Percentiles rank a stretch among this genome's conserved stretches.
Conservation (phyloP, 805 yeast species). For the Cyberlindnera maritima region DNA sequence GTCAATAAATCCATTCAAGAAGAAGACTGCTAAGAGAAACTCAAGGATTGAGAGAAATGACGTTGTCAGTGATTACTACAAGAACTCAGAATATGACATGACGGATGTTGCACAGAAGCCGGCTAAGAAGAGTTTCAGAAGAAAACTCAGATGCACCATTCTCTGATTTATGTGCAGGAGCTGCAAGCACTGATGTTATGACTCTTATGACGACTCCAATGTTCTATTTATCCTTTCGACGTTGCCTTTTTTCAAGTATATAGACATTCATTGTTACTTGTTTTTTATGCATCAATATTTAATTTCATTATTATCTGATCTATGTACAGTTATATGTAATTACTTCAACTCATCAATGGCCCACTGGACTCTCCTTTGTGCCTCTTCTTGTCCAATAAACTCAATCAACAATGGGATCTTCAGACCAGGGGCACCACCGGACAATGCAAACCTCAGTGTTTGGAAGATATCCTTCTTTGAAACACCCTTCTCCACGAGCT, state of each 20-base stretch:
- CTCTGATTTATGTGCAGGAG: not conserved
- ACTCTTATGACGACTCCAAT: no score
- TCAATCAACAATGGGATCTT: slow-evolving; percentile 56
- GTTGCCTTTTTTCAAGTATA: not conserved
- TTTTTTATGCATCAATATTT: no score
- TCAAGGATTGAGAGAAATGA: slow-evolving; percentile 1
- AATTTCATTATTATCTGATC: no score
- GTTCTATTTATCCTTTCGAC: no score
- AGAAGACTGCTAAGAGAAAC: slow-evolving; percentile 7
- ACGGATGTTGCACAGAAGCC: slow-evolving; percentile 5
- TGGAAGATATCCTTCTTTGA: slow-evolving; percentile 47
- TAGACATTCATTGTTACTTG: no score
- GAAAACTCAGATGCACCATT: slow-evolving; percentile 11
- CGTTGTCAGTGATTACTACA: slow-evolving; percentile 15
- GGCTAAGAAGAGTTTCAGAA: slow-evolving; percentile 5
- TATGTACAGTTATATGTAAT: not conserved
- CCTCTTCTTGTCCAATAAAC: slow-evolving; percentile 48
- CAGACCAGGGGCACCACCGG: slow-evolving; percentile 70
- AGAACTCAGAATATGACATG: slow-evolving; percentile 18
- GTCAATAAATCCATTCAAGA: slow-evolving; percentile 12
- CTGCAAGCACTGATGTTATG: no score
- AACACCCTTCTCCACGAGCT: slow-evolving; percentile 21
- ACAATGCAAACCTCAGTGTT: slow-evolving; percentile 61
- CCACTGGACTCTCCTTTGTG: slow-evolving; percentile 25
- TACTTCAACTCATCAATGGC: slow-evolving; percentile 18